Base-by-base conservation (phyloP, 768 basidiomycete species). In the Suillus subalutaceus region DNA sequence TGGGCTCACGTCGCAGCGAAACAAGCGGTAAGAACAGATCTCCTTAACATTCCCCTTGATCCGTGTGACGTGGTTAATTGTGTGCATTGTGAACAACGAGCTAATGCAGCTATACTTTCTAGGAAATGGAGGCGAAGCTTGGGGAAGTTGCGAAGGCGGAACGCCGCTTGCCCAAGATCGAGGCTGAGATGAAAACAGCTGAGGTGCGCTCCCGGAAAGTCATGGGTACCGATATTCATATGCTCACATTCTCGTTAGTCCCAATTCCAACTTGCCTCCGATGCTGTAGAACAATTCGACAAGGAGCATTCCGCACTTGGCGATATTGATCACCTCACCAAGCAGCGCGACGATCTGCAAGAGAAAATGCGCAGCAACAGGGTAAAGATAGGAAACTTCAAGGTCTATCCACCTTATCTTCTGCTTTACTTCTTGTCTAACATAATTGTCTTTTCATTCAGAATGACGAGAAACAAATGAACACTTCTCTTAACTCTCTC, bases 1-100 rank as follows among this genome's bases (percentile, higher is more conserved):
- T 97, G 96, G 96, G 86, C 94, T 16, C 90, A 92, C 71, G 92
- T 97, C 26, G 83, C 81, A 16, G 78, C 79, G 10, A 95, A 96
- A 74, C 84, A 92, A 75, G 77, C 80, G 58, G 92, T 89, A 72
- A 65, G 88, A 38, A 23, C 32, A 38, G 10, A 43, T 55, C 44
- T 35, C 4, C 23, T 50, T 50, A 8, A 37, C 63, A 18, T 38
- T 8, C 12, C 62, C 50, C 1, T 57, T 56, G n/a, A 18, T n/a
- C 64, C 30, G 3, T 6, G 37, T 63, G 6, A 32, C 12, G 8
- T 60, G 57, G 18, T 37, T 44, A 32, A 8, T 16, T 38, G 1
- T 9, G n/a, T 23, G 50, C 26, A 38, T 62, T 37, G 53, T 37
- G 32, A 16, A 64, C 37, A 7, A 6, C 50, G 30, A 10, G 18